phyloP scores from a whole-genome alignment of 1,284 basidiomycete genomes.

The Caloboletus firmus region DNA sequence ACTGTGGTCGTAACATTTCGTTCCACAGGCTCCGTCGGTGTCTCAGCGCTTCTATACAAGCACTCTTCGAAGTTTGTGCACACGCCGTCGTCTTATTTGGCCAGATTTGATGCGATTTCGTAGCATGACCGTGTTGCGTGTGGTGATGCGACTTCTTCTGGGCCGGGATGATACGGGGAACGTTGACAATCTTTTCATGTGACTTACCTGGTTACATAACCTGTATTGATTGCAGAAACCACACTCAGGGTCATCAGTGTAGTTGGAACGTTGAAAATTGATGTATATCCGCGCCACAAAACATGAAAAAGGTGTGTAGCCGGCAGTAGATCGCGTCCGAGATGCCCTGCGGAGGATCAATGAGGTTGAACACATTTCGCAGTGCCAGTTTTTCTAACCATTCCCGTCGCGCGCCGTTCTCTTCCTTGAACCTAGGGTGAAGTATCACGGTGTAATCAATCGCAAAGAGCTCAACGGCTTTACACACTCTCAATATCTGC shows the following conservation, averaged over 20 bases:
- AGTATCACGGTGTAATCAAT: conserved; percentile 2
- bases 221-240: conserved; percentile 17
- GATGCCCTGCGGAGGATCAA: neutral
- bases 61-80: neutral
- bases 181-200: conserved; percentile 7
- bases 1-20: no score
- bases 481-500: conserved; percentile 5
- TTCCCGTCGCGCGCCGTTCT: conserved; percentile 21
- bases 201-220: conserved; percentile 18
- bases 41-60: conserved; percentile 1
- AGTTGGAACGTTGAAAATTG: neutral
- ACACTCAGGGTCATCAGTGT: conserved; percentile 1
- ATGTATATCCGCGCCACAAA: conserved; percentile 17
- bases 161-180: neutral
- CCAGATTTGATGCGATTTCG: neutral
- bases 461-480: conserved; percentile 1
- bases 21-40: neutral
- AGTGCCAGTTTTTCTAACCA: conserved; percentile 15
- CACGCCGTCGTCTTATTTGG: neutral
- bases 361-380: conserved; percentile 2
- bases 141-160: conserved; percentile 31
- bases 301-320: conserved; percentile 7
- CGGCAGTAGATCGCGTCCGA: conserved; percentile 24
- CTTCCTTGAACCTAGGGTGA: conserved; percentile 1
- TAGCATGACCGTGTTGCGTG: conserved; percentile 10